Evolutionary conservation across 257 asterid genomes (phyloP).

Genomic region (Penstemon eatonii): DNA sequence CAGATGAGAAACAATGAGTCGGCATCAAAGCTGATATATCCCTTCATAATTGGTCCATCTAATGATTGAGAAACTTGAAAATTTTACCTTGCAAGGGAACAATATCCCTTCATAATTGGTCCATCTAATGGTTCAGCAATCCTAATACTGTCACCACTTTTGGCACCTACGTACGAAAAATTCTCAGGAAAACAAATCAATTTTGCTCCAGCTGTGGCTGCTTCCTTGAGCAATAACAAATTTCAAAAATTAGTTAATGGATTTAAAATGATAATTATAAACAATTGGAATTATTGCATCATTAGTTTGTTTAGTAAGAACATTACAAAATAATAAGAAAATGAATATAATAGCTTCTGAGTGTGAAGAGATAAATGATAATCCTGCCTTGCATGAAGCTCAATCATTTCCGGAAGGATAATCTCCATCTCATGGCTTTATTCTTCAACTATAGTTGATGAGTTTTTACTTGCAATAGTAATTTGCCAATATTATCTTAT

Average conservation of each 20-base stretch:
- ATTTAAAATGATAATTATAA: constrained; percentile 13
- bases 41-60: too few relatives aligned
- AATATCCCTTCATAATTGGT: constrained; percentile 66
- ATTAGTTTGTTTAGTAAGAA: background rate
- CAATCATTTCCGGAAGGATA: background rate
- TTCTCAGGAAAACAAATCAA: constrained; percentile 90
- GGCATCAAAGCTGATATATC: background rate
- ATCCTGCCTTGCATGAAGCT: background rate
- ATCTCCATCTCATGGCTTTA: background rate
- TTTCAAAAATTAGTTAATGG: constrained; percentile 20
- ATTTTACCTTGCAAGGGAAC: constrained; percentile 73
- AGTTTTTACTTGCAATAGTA: background rate
- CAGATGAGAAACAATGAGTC: background rate
- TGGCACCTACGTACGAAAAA: constrained; percentile 77
- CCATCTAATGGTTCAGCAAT: constrained; percentile 86
- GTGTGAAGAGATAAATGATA: background rate
- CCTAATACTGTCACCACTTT: constrained; percentile 74
- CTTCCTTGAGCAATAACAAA: constrained; percentile 52
- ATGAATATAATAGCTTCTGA: background rate
- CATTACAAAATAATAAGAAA: background rate
- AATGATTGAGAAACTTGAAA: background rate
- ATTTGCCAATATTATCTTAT: background rate
- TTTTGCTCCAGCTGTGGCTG: constrained; percentile 85
- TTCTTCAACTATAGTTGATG: background rate
- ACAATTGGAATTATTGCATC: background rate